These are phyloP conservation scores for Dichotomopilus funicola DNA, from an alignment of 2,329 filamentous ascomycete genomes.

Conservation along the genomic window DNA sequence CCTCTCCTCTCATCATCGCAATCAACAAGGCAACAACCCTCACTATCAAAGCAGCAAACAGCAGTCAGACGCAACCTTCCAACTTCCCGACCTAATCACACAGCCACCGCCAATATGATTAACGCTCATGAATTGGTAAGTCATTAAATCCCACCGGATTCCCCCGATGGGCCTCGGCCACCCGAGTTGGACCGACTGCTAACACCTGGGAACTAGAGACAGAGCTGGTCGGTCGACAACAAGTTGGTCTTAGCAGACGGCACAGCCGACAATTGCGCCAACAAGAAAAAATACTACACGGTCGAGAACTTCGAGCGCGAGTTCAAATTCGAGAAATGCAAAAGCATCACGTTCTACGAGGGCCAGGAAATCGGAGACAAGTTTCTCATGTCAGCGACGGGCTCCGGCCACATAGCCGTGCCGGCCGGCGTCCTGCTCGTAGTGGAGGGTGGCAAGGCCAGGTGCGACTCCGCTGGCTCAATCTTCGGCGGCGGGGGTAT, in stretches of 20 bases:
- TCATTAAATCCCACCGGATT: background rate
- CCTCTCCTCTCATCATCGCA: background rate
- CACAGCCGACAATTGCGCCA: background rate
- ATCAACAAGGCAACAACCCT: background rate
- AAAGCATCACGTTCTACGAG: slow-evolving; percentile 15
- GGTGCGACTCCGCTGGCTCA: slow-evolving; percentile 5
- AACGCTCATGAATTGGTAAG: slow-evolving; percentile 17
- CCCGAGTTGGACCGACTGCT: background rate
- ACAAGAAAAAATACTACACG: slow-evolving; percentile 4
- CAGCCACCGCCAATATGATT: slow-evolving; percentile 3
- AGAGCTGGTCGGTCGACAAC: slow-evolving; percentile 17
- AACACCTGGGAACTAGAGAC: slow-evolving; percentile 9
- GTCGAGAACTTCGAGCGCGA: slow-evolving; percentile 16
- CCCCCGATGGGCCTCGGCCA: background rate
- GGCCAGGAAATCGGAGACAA: slow-evolving; percentile 9
- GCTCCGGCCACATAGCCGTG: slow-evolving; percentile 19
- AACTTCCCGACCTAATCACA: background rate
- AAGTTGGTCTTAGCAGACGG: slow-evolving; percentile 7
- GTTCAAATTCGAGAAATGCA: slow-evolving; percentile 18
- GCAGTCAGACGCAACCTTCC: background rate
- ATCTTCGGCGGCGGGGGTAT: slow-evolving; percentile 8
- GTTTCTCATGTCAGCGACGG: slow-evolving; percentile 12
- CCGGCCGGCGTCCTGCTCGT: slow-evolving; percentile 17
- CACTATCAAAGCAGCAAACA: no score
- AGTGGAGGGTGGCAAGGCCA: slow-evolving; percentile 14